Conservation (phyloP, 805 yeast genomes). For the Cyberlindnera subsufficiens region DNA sequence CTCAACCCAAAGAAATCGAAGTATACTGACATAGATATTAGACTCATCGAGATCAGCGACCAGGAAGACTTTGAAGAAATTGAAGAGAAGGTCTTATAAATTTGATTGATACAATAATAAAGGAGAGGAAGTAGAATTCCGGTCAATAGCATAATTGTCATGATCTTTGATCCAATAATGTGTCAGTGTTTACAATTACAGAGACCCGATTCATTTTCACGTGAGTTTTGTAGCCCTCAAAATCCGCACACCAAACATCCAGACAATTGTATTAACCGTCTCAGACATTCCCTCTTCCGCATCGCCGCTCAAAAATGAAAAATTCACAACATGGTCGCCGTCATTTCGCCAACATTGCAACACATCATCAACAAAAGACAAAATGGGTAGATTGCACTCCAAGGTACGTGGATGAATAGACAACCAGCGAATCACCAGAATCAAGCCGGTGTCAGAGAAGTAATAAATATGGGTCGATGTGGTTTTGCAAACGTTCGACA, state of each 20-base stretch:
- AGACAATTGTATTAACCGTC: not conserved
- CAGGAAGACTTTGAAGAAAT: constrained; percentile 66
- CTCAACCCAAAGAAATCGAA: constrained; percentile 17
- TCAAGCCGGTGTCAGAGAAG: constrained; percentile 6
- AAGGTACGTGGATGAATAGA: constrained; percentile 56
- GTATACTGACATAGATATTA: constrained; percentile 20
- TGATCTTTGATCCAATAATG: too few species aligned
- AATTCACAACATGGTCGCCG: constrained; percentile 8
- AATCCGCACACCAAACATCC: constrained; percentile 5
- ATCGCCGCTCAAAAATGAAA: constrained; percentile 6
- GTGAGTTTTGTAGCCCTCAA: not conserved
- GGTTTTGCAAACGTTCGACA: constrained; percentile 14
- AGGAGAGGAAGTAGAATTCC: too few species aligned
- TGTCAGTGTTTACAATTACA: not conserved
- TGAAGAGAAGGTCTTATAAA: constrained; percentile 27
- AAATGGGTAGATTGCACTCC: constrained; percentile 99
- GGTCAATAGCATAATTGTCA: too few species aligned
- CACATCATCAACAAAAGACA: constrained; percentile 41
- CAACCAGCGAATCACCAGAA: constrained; percentile 1
- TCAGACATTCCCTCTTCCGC: not conserved
- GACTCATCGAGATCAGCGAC: constrained; percentile 57
- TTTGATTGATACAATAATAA: not conserved
- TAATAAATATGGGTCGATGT: constrained; percentile 23
- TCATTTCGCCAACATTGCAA: not conserved
- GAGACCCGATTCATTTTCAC: not conserved